Conservation (phyloP, 2,329 filamentous ascomycete species). For the Trematosphaeria pertusa region DNA sequence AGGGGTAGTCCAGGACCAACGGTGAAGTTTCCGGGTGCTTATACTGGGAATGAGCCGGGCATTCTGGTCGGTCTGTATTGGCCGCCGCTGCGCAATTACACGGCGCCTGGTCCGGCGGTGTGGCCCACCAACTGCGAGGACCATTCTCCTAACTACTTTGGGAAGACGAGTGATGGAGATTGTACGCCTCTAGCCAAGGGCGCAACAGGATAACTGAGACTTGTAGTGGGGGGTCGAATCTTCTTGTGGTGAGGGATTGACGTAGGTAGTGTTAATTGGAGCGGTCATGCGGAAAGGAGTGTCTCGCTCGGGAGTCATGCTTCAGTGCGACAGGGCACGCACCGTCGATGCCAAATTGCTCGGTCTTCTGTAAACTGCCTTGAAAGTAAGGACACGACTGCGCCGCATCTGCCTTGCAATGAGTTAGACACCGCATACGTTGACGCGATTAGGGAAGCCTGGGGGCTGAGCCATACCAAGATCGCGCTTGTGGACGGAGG, state of each 20-base stretch:
- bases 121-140: conserved; percentile 2
- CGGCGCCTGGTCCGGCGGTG: background rate
- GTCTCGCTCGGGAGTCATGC: too few relatives aligned
- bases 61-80: too few relatives aligned
- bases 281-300: too few relatives aligned
- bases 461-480: conserved; percentile 1
- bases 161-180: conserved; percentile 3
- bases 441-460: background rate
- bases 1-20: conserved; percentile 49
- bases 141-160: conserved; percentile 1
- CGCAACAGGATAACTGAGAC: background rate
- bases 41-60: too few relatives aligned
- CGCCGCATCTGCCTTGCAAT: conserved; percentile 18
- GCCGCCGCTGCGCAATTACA: too few relatives aligned
- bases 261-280: too few relatives aligned
- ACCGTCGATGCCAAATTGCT: too few relatives aligned
- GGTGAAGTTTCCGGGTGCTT: conserved; percentile 53
- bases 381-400: conserved; percentile 1
- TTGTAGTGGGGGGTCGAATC: too few relatives aligned
- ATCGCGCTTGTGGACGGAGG: too few relatives aligned
- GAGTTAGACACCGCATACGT: background rate
- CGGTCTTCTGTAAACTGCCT: too few relatives aligned
- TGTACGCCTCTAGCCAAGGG: background rate
- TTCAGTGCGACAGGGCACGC: too few relatives aligned
- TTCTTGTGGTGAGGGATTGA: too few relatives aligned